These are phyloP conservation scores for Sphaerulina populicola DNA, from an alignment of 2,329 filamentous ascomycete species.

Conservation along the genomic window DNA sequence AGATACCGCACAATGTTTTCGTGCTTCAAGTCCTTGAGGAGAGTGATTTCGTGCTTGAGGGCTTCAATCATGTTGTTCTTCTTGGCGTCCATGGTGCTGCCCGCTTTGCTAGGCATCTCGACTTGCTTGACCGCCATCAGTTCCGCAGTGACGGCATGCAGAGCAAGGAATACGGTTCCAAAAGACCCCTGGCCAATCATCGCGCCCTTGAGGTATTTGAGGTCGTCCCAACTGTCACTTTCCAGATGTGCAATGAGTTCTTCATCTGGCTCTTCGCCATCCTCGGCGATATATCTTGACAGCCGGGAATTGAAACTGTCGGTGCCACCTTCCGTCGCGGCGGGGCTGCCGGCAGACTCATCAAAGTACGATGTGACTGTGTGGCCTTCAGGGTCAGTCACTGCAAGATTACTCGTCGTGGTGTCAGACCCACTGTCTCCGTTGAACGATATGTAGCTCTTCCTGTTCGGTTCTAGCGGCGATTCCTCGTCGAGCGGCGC, in stretches of 20 bases:
- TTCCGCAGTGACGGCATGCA: slow-evolving; percentile 93
- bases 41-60: slow-evolving; percentile 88
- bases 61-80: slow-evolving; percentile 99
- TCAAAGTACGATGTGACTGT: slow-evolving; percentile 72
- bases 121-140: slow-evolving; percentile 98
- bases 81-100: slow-evolving; percentile 69
- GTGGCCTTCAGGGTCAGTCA: slow-evolving; percentile 70
- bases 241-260: slow-evolving; percentile 83
- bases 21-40: slow-evolving; percentile 88
- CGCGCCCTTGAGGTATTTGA: slow-evolving; percentile 99
- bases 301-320: slow-evolving; percentile 75
- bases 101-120: slow-evolving; percentile 73
- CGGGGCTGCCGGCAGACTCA: slow-evolving; percentile 60
- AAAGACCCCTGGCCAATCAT: slow-evolving; percentile 96
- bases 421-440: slow-evolving; percentile 59
- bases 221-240: slow-evolving; percentile 88
- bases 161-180: slow-evolving; percentile 85
- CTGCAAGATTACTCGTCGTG: slow-evolving; percentile 59
- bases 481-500: slow-evolving; percentile 89
- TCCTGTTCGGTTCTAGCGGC: slow-evolving; percentile 74
- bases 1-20: slow-evolving; percentile 98
- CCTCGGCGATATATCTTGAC: slow-evolving; percentile 74
- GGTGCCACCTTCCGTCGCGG: slow-evolving; percentile 40
- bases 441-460: slow-evolving; percentile 87
- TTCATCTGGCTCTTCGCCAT: slow-evolving; percentile 85